Evolutionary conservation across 495 filamentous ascomycete species (phyloP).

Genomic region (Aspergillus leporis): DNA sequence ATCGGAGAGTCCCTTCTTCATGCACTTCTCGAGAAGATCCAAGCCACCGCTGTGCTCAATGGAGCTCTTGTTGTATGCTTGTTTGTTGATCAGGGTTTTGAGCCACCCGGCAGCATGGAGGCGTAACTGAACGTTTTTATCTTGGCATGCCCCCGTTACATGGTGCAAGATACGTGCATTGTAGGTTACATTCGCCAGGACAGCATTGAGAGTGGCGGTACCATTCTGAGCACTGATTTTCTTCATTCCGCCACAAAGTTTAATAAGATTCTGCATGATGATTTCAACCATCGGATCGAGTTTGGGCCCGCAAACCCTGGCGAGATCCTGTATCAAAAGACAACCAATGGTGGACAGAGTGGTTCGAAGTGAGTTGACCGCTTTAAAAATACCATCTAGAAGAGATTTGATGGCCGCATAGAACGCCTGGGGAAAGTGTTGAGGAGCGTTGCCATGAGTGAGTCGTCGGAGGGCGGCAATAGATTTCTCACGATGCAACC

Average conservation of each 20-base stretch:
- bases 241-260: constrained; percentile 82
- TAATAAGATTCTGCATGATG: constrained; percentile 84
- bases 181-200: constrained; percentile 78
- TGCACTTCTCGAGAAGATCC: constrained; percentile 79
- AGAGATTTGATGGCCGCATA: constrained; percentile 67
- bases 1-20: constrained; percentile 83
- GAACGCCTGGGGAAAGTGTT: constrained; percentile 70
- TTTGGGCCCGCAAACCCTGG: constrained; percentile 68
- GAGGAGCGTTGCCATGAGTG: constrained; percentile 78
- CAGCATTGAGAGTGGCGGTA: constrained; percentile 70
- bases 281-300: constrained; percentile 91
- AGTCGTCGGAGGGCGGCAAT: constrained; percentile 73
- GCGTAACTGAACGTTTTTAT: constrained; percentile 88
- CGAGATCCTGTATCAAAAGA: constrained; percentile 82
- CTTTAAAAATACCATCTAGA: constrained; percentile 89
- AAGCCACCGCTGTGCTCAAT: constrained; percentile 82
- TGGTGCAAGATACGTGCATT: constrained; percentile 80
- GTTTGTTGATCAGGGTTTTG: constrained; percentile 73
- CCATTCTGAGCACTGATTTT: constrained; percentile 83
- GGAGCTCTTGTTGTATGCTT: constrained; percentile 73
- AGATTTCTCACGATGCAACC: constrained; percentile 80
- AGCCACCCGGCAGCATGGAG: constrained; percentile 81
- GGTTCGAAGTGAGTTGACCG: constrained; percentile 80
- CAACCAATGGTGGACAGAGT: constrained; percentile 86
- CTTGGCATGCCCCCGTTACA: constrained; percentile 72